Percentiles rank a stretch among this genome's conserved stretches.
Evolutionary conservation across 2,329 filamentous ascomycete genomes (phyloP).

Genomic region (Cladosporium sp.): DNA sequence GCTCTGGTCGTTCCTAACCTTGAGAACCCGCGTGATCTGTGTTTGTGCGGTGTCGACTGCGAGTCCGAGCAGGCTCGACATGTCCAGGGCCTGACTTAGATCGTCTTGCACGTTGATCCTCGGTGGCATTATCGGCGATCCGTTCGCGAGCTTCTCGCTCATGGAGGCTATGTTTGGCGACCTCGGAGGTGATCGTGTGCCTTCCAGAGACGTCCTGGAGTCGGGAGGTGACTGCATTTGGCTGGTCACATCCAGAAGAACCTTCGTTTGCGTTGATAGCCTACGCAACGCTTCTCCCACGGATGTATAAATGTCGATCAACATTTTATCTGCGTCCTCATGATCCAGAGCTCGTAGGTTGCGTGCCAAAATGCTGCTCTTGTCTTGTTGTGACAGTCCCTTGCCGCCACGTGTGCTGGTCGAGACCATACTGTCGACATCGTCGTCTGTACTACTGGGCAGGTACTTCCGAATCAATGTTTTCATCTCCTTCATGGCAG

Average conservation of each 20-base stretch:
- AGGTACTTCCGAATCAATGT: slow-evolving; percentile 79
- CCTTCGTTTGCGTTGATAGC: slow-evolving; percentile 86
- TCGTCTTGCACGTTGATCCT: slow-evolving; percentile 61
- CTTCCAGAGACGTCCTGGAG: slow-evolving; percentile 38
- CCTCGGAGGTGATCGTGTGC: slow-evolving; percentile 42
- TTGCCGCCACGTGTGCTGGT: slow-evolving; percentile 74
- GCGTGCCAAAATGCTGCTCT: slow-evolving; percentile 81
- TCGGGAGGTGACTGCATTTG: slow-evolving; percentile 55
- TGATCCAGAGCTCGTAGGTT: slow-evolving; percentile 83
- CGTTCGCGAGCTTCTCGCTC: slow-evolving; percentile 41
- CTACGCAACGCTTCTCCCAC: slow-evolving; percentile 84
- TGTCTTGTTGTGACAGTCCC: slow-evolving; percentile 77
- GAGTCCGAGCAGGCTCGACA: slow-evolving; percentile 75
- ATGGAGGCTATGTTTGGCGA: slow-evolving; percentile 48
- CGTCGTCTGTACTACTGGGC: slow-evolving; percentile 91
- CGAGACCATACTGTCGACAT: slow-evolving; percentile 83
- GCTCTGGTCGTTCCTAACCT: slow-evolving; percentile 74
- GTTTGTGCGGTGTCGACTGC: slow-evolving; percentile 76
- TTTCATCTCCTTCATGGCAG: slow-evolving; percentile 82
- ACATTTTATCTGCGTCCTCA: slow-evolving; percentile 79
- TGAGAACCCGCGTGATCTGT: slow-evolving; percentile 72
- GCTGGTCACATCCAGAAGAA: slow-evolving; percentile 91
- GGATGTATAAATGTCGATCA: slow-evolving; percentile 79
- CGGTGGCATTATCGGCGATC: slow-evolving; percentile 20
- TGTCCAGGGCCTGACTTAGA: slow-evolving; percentile 72